Evolutionary conservation across 352 stramenopile genomes (phyloP).

Genomic region (Pythium brassicae): DNA sequence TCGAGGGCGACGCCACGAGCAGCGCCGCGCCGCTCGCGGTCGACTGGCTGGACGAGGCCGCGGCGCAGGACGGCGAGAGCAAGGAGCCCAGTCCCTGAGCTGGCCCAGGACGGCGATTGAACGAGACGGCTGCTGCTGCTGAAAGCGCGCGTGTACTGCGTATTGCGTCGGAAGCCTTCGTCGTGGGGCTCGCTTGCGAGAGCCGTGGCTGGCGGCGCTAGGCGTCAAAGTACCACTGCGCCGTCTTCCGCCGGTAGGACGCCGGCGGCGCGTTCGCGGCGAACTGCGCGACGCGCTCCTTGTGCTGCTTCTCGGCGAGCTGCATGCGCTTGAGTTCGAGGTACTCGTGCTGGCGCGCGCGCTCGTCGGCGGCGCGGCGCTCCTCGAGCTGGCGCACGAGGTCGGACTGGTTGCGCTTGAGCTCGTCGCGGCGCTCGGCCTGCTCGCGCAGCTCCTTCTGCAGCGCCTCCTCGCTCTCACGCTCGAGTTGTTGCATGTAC

Average conservation of each 20-base stretch:
- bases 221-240: constrained; percentile 82
- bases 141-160: constrained; percentile 1
- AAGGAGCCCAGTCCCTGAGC: constrained; percentile 3
- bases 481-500: constrained; percentile 64
- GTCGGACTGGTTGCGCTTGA: constrained; percentile 68
- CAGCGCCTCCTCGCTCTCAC: constrained; percentile 66
- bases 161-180: background rate
- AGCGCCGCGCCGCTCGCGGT: constrained; percentile 14
- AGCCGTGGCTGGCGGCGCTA: constrained; percentile 13
- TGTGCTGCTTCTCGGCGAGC: constrained; percentile 67
- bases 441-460: constrained; percentile 79
- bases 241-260: constrained; percentile 70
- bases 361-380: constrained; percentile 39
- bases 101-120: too few relatives aligned
- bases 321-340: constrained; percentile 80
- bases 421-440: constrained; percentile 49
- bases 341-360: constrained; percentile 61
- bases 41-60: constrained; percentile 37
- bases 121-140: too few relatives aligned
- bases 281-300: constrained; percentile 62
- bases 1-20: constrained; percentile 37
- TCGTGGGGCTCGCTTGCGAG: background rate
- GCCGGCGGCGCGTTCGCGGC: constrained; percentile 32
- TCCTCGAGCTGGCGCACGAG: constrained; percentile 58
- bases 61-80: background rate